Evolutionary conservation across 805 yeast genomes (phyloP), one percentile per base, ranked within the genome.

Genomic region (Torulaspora gathmanii): DNA sequence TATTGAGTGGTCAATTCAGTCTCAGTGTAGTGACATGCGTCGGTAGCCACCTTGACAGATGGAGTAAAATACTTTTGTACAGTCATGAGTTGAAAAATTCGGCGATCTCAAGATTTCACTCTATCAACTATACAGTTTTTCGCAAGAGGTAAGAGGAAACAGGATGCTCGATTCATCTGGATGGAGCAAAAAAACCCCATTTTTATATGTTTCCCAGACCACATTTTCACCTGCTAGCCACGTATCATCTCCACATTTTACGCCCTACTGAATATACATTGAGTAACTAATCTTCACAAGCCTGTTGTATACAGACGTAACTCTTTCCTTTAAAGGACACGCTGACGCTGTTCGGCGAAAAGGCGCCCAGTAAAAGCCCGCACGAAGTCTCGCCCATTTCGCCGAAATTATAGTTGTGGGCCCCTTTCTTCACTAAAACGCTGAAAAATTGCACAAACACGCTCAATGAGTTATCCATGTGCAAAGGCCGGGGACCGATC

Each of bases 1-100:
- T 79, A 82, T 54, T 75, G 75, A 37, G 86, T 72, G 51, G 71
- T 67, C 51, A 81, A 72, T 50, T 74, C 72, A 34, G 73, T 63
- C 46, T 74, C 80, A 46, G 76, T 70, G 67, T 73, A 78, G 39
- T 64, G 61, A 41, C 78, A 70, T 54, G 78, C 80, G 54, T 70
- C 70, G 46, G 78, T 77, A 45, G 74, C 69, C 49, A 80, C 82
- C 54, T 77, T 70, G 55, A 79, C 56, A 34, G 60, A 33, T 40
- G 57, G 57, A 22, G 33, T 35, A 28, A 51, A 53, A 20, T 45
- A 49, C 15, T 37, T 39, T 27, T 40, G 45, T 19, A 42, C 43
- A 25, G 49, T 49, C 52, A 49, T 46, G 9, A 17, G 25, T 23
- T 20, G 3, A 35, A n/a, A 8, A 19, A n/a, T n/a, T n/a, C n/a